These are phyloP conservation scores for Chara braunii DNA, from an alignment of 139 green algal genomes.

Conservation along the genomic window DNA sequence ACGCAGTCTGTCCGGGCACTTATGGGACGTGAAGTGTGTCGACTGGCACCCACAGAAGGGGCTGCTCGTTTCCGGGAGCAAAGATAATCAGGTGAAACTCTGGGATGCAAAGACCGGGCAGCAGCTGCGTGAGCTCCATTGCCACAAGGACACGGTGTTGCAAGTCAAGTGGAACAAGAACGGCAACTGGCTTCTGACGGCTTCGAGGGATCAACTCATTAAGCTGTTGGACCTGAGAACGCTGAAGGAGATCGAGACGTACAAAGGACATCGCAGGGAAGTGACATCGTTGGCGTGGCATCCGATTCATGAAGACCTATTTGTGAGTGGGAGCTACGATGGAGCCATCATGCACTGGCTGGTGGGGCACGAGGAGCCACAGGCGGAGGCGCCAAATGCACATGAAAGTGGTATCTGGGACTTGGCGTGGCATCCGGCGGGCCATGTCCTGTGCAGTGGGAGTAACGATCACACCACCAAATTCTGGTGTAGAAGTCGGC, in stretches of 20 bases:
- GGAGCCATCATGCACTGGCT: constrained; percentile 72
- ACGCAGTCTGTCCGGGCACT: constrained; percentile 63
- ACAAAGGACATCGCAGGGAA: constrained; percentile 67
- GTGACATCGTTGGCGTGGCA: constrained; percentile 75
- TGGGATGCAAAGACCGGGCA: constrained; percentile 69
- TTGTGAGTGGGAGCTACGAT: constrained; percentile 60
- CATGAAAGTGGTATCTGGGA: constrained; percentile 65
- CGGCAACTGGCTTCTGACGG: constrained; percentile 76
- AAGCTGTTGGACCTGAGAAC: constrained; percentile 55
- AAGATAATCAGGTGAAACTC: constrained; percentile 85
- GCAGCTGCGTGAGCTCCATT: constrained; percentile 63
- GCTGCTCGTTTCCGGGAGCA: constrained; percentile 65
- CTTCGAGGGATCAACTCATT: constrained; percentile 61
- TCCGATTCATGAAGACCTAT: constrained; percentile 74
- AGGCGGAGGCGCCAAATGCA: constrained; percentile 50
- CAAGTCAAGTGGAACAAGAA: constrained; percentile 73
- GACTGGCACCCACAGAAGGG: constrained; percentile 81
- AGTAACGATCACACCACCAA: constrained; percentile 52
- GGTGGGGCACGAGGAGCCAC: constrained; percentile 47
- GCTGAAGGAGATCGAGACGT: constrained; percentile 55
- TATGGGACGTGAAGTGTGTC: constrained; percentile 79
- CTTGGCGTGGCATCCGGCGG: constrained; percentile 74
- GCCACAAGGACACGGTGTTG: constrained; percentile 71
- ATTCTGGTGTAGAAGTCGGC: constrained; percentile 62
- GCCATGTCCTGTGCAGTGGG: constrained; percentile 69